These are phyloP conservation scores for Penicillium malachiteum DNA, from an alignment of 495 filamentous ascomycete species.

Conservation along the genomic window DNA sequence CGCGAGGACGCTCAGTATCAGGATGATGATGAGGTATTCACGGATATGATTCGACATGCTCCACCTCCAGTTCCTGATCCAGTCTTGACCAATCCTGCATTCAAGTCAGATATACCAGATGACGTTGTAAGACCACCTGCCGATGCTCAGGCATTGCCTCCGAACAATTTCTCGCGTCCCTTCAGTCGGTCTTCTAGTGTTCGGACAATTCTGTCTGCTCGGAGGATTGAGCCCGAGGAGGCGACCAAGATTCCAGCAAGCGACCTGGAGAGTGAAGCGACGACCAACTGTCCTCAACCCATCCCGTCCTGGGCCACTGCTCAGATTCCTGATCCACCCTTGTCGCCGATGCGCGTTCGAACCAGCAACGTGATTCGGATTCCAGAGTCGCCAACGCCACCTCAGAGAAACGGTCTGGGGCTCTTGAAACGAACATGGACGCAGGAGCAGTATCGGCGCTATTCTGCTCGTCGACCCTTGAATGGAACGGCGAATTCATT, in stretches of 20 bases:
- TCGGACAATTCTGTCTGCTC: constrained; percentile 25
- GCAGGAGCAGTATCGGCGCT: constrained; percentile 35
- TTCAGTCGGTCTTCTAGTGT: constrained; percentile 37
- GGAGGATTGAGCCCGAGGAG: constrained; percentile 8
- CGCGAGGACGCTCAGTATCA: constrained; percentile 61
- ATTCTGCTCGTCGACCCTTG: constrained; percentile 32
- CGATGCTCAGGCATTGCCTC: constrained; percentile 8
- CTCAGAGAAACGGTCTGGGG: constrained; percentile 18
- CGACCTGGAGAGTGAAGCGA: not conserved
- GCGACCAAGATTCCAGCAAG: not conserved
- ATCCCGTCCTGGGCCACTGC: not conserved
- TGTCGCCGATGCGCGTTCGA: constrained; percentile 30
- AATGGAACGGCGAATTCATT: constrained; percentile 27
- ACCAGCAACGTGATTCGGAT: constrained; percentile 19
- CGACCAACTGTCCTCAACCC: not conserved
- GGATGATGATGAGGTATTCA: constrained; percentile 39
- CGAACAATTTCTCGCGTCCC: constrained; percentile 40
- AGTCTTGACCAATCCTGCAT: not conserved
- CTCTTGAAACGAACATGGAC: constrained; percentile 23
- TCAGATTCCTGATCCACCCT: not conserved
- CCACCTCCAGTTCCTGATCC: constrained; percentile 2
- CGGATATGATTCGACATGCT: constrained; percentile 9
- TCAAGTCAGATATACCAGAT: not conserved
- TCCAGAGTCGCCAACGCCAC: constrained; percentile 34
- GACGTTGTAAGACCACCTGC: constrained; percentile 4